Conservation (phyloP, 1,139 yeast genomes). For the Suhomyces terraborum region DNA sequence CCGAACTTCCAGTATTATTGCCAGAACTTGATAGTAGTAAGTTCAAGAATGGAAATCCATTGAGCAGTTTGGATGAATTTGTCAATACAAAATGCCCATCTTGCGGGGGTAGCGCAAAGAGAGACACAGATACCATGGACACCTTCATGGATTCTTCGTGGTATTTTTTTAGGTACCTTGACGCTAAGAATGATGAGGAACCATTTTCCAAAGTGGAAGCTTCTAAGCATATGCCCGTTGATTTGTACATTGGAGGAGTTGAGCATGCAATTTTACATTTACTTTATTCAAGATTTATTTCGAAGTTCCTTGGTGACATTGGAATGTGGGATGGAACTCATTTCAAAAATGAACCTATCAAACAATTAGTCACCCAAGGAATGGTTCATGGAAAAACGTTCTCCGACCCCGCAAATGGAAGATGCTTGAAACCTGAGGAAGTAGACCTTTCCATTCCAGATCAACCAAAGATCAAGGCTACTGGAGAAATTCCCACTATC, state of each 20-base stretch:
- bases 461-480: slow-evolving; percentile 47
- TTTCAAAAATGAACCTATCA: slow-evolving; percentile 75
- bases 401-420: slow-evolving; percentile 68
- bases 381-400: slow-evolving; percentile 96
- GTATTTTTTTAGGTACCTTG: slow-evolving; percentile 87
- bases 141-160: slow-evolving; percentile 97
- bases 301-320: slow-evolving; percentile 70
- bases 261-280: slow-evolving; percentile 95
- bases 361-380: slow-evolving; percentile 83
- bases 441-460: slow-evolving; percentile 44
- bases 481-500: slow-evolving; percentile 55
- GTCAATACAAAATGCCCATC: slow-evolving; percentile 76
- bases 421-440: slow-evolving; percentile 79
- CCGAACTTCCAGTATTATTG: slow-evolving; percentile 75
- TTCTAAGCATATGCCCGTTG: slow-evolving; percentile 71
- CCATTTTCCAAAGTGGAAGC: slow-evolving; percentile 62
- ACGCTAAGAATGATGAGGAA: slow-evolving; percentile 56
- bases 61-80: slow-evolving; percentile 68
- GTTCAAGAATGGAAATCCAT: slow-evolving; percentile 68
- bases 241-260: slow-evolving; percentile 89
- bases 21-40: slow-evolving; percentile 53
- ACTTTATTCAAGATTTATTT: slow-evolving; percentile 78
- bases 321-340: slow-evolving; percentile 52
- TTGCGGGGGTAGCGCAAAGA: slow-evolving; percentile 71
- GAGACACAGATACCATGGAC: slow-evolving; percentile 98